phyloP scores from a whole-genome alignment of 2,329 filamentous ascomycete species.

The Alternaria longipes region DNA sequence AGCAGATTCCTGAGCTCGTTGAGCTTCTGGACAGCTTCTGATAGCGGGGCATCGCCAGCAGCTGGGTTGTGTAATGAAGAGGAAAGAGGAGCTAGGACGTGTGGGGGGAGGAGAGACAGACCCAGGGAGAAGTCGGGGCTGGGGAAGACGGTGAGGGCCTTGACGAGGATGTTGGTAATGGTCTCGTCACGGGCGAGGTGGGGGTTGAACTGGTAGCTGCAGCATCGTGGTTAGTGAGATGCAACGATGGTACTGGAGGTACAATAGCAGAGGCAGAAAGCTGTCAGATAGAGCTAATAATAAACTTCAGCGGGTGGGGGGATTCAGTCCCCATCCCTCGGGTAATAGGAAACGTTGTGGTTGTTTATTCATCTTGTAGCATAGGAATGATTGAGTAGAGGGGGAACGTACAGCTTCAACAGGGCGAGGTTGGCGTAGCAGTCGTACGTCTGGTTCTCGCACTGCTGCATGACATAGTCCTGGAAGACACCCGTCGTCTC shows the following conservation, averaged over 20 bases:
- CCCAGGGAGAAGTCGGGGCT: constrained; percentile 93
- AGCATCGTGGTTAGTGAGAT: constrained; percentile 24
- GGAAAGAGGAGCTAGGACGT: constrained; percentile 72
- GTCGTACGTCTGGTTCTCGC: constrained; percentile 93
- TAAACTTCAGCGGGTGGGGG: constrained; percentile 71
- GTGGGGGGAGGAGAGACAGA: constrained; percentile 90
- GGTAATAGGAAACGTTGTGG: constrained; percentile 99
- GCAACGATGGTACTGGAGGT: constrained; percentile 2
- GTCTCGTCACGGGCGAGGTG: constrained; percentile 96
- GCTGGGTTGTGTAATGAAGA: constrained; percentile 59
- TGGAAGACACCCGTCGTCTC: constrained; percentile 94
- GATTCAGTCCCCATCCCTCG: constrained; percentile 71
- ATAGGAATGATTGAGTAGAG: constrained; percentile 16
- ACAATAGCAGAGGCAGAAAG: constrained; percentile 11
- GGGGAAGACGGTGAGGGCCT: constrained; percentile 96
- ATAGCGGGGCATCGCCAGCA: constrained; percentile 72
- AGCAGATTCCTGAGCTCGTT: constrained; percentile 85
- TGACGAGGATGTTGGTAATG: constrained; percentile 98
- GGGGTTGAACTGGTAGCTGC: constrained; percentile 98
- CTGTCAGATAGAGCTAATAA: constrained; percentile 80
- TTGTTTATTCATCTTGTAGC: constrained; percentile 74
- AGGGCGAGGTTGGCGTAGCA: constrained; percentile 96
- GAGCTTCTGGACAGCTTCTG: constrained; percentile 91
- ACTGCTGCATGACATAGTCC: constrained; percentile 93
- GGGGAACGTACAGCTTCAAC: constrained; percentile 83